Evolutionary conservation across 192 early-diverging fungal species (phyloP), one percentile per base, ranked within the genome.

Genomic region (Linnemannia schmuckeri): DNA sequence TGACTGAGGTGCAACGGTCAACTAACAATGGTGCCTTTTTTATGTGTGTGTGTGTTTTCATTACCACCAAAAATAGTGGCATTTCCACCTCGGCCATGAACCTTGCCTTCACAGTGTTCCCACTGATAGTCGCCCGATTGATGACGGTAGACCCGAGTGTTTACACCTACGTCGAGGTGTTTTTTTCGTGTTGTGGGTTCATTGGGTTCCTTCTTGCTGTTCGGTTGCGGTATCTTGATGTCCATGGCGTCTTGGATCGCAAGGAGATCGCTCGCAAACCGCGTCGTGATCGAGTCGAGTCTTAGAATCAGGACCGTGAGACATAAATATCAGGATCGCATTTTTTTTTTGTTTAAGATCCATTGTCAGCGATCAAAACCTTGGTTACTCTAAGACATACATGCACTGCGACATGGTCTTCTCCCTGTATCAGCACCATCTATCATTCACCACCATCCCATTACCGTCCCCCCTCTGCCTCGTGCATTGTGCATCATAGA

Each of bases 1-100:
- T 22, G 4, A 18, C 4, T 46, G 15, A 15, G 20, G 49, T 18
- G 49, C 49, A 52, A 22, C 5, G 47, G 49, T 52, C 49, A 49
- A 52, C 49, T 52, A 52, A 52, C 17, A 52, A 52, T 5, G 17
- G 0, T 52, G 20, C 20, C 76, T 44, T 20, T 30, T 27, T 47
- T 68, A 5, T 77, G n/a, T 41, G 35, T 52, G 1, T 70, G 7
- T 72, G 30, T 47, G 22, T 24, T 30, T 40, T 55, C 18, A 41
- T 33, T 71, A 20, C 33, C 18, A 49, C 22, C 22, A 70, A 46
- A 63, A 37, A 41, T 78, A 87, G 84, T 77, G 88, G 88, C 10
- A 80, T 83, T 2, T 83, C 78, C 3, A 27, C 78, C 0, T 83
- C 88, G 7, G 82, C 88, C 17, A 83, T 88, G 81, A 88, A 88